Conservation (phyloP, 805 yeast genomes). For the Candida lessepsii region DNA sequence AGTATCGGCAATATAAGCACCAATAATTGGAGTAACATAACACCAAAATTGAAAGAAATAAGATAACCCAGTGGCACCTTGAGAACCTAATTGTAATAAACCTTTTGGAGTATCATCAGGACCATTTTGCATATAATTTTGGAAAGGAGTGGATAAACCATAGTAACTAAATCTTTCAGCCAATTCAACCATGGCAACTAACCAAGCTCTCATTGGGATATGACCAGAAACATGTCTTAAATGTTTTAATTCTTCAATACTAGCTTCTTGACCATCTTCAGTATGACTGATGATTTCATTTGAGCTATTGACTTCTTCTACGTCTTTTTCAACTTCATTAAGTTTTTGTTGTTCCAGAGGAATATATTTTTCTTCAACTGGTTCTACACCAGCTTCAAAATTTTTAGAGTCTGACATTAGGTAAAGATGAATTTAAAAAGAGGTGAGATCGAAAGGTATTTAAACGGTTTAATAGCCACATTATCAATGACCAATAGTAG, state of each 20-base stretch:
- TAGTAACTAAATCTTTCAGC: slow-evolving; percentile 82
- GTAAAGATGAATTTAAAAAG: not conserved
- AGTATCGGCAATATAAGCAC: slow-evolving; percentile 75
- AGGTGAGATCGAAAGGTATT: not conserved
- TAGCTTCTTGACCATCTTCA: slow-evolving; percentile 44
- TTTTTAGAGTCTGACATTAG: slow-evolving; percentile 1
- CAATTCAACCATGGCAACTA: slow-evolving; percentile 69
- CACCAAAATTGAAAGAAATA: slow-evolving; percentile 82
- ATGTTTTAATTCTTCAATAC: slow-evolving; percentile 51
- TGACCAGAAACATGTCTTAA: slow-evolving; percentile 52
- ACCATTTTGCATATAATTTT: slow-evolving; percentile 69
- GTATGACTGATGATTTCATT: slow-evolving; percentile 6
- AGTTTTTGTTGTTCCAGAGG: not conserved
- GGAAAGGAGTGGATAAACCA: slow-evolving; percentile 74
- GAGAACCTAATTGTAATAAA: slow-evolving; percentile 57
- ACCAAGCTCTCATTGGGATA: slow-evolving; percentile 57
- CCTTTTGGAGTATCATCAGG: slow-evolving; percentile 40
- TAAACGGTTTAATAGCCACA: not conserved
- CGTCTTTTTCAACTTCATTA: not conserved
- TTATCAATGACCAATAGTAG: slow-evolving; percentile 2
- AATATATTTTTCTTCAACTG: not conserved
- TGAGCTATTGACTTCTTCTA: not conserved
- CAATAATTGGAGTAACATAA: slow-evolving; percentile 74
- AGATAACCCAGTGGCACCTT: slow-evolving; percentile 68
- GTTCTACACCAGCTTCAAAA: not conserved